Conservation (phyloP, 1,139 yeast species). For the Candida pseudocylindracea region DNA sequence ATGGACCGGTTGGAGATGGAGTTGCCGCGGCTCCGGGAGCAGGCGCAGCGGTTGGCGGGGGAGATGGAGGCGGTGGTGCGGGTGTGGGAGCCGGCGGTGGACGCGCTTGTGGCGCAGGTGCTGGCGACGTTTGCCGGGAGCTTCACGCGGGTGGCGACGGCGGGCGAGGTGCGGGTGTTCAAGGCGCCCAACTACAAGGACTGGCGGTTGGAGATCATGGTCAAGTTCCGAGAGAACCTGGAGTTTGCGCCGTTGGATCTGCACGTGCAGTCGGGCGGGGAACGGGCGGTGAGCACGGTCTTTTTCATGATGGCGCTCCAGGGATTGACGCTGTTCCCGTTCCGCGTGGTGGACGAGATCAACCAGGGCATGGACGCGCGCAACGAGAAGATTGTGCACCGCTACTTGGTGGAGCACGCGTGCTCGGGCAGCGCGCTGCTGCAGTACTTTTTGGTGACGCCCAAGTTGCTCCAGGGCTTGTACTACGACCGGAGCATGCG, state of each 20-base stretch:
- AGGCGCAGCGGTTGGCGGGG: constrained; percentile 9
- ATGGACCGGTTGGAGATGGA: constrained; percentile 9
- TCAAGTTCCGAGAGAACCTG: constrained; percentile 63
- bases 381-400: constrained; percentile 77
- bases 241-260: constrained; percentile 51
- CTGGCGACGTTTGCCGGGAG: constrained; percentile 42
- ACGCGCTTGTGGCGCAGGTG: constrained; percentile 24
- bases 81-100: constrained; percentile 39
- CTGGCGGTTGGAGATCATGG: constrained; percentile 74
- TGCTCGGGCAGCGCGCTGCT: constrained; percentile 30
- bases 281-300: constrained; percentile 86
- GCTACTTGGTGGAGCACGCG: constrained; percentile 69
- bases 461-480: constrained; percentile 64
- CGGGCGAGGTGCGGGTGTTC: constrained; percentile 50
- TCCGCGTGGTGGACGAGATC: constrained; percentile 91
- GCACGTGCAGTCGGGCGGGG: constrained; percentile 94
- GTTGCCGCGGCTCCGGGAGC: constrained; percentile 12
- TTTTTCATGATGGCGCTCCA: constrained; percentile 80
- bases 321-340: constrained; percentile 78
- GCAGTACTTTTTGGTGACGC: constrained; percentile 84
- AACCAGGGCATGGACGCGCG: constrained; percentile 98
- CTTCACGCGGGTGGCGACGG: constrained; percentile 61
- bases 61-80: constrained; percentile 16
- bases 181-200: constrained; percentile 34
- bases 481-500: constrained; percentile 68